Percentiles rank a stretch among this genome's conserved stretches.
phyloP scores from a whole-genome alignment of 257 asterid species.

The Solanum paucissectum region DNA sequence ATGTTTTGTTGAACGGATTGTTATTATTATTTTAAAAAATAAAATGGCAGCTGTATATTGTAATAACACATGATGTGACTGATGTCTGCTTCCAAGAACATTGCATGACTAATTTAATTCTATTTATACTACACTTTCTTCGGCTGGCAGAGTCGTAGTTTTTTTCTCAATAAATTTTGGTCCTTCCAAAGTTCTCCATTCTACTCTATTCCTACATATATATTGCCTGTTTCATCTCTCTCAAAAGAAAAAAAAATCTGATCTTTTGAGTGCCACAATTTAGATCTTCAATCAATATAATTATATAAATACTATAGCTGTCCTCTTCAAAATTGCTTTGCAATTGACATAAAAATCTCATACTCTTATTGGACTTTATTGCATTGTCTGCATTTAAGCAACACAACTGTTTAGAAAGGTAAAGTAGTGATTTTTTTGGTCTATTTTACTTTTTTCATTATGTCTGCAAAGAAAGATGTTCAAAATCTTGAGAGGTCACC shows the following conservation, averaged over 20 bases:
- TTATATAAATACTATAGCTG: not conserved
- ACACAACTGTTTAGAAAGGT: not conserved
- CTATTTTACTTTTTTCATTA: not conserved
- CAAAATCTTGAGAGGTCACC: not conserved
- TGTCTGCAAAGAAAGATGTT: not conserved
- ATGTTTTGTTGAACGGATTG: not conserved
- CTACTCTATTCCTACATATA: not conserved
- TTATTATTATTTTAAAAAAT: not conserved
- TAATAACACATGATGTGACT: conserved; percentile 2
- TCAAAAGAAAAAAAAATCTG: not conserved
- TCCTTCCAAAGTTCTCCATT: not conserved
- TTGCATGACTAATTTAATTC: not conserved
- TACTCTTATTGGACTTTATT: not conserved
- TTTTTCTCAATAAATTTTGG: not conserved
- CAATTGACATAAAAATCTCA: not conserved
- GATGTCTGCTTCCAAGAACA: conserved; percentile 7
- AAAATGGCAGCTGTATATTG: conserved; percentile 20
- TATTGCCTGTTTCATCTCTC: not conserved
- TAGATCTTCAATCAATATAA: not conserved
- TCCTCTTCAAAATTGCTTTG: not conserved
- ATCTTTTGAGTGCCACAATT: not conserved
- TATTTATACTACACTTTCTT: not conserved
- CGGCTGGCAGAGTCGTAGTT: not conserved
- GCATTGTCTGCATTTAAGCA: not conserved
- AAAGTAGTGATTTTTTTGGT: not conserved